A percentile compares a stretch with the other conserved stretches of the same genome.
phyloP scores from a whole-genome alignment of 1,284 basidiomycete species.

The Baeospora myosura region DNA sequence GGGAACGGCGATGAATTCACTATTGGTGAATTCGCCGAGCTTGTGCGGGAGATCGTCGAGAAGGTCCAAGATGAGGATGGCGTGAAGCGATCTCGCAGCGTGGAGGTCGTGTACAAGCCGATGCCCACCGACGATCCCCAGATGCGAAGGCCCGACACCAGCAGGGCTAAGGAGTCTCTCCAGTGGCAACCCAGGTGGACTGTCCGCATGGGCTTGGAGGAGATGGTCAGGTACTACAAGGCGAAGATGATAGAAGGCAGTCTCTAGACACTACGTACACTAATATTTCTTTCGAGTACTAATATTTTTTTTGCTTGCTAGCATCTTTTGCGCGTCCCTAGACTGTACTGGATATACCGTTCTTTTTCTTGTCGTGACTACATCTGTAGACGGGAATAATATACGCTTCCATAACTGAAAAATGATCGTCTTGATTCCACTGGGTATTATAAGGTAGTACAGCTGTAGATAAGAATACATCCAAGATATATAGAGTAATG shows the following conservation, averaged over 20 bases:
- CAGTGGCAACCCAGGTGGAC: constrained; percentile 93
- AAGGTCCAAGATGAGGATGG: constrained; percentile 84
- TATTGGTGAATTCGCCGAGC: constrained; percentile 84
- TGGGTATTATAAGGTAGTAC: not conserved
- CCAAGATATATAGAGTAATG: no score
- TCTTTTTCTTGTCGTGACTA: not conserved
- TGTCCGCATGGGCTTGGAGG: constrained; percentile 83
- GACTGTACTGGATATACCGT: not conserved
- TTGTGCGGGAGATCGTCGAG: constrained; percentile 83
- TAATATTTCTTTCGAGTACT: not conserved
- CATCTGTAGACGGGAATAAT: not conserved
- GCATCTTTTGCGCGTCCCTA: not conserved
- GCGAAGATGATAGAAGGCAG: constrained; percentile 79
- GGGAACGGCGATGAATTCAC: constrained; percentile 93
- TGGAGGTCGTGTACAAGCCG: constrained; percentile 75
- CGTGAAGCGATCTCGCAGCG: constrained; percentile 44
- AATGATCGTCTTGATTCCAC: no score
- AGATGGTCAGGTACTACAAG: constrained; percentile 91
- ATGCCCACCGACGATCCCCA: constrained; percentile 94
- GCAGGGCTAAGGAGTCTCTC: constrained; percentile 79
- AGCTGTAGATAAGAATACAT: not conserved
- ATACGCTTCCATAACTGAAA: no score
- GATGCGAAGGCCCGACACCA: constrained; percentile 87
- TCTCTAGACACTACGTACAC: constrained; percentile 36
- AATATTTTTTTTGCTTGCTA: not conserved